phyloP scores from a whole-genome alignment of 2,329 filamentous ascomycete species.

The Raffaelea albimanens region DNA sequence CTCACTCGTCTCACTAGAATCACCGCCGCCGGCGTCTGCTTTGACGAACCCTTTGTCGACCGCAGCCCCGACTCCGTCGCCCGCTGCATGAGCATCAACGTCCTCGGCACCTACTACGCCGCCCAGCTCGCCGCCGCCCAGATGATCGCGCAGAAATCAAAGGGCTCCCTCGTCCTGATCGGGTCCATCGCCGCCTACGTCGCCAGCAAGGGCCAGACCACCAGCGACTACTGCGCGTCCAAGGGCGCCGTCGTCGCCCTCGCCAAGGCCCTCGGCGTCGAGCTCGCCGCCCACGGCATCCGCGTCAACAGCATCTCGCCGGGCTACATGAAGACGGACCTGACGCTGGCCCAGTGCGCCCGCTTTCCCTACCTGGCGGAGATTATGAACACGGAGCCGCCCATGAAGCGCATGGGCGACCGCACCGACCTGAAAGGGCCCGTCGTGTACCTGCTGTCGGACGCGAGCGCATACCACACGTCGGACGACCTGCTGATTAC shows the following conservation, averaged over 20 bases:
- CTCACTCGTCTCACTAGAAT: neutral
- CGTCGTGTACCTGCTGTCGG: conserved; percentile 4
- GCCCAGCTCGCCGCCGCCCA: conserved; percentile 5
- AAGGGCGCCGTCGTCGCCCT: conserved; percentile 59
- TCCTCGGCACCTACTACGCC: conserved; percentile 3
- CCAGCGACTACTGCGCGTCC: conserved; percentile 23
- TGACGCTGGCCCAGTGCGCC: conserved; percentile 6
- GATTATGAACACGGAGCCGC: conserved; percentile 1
- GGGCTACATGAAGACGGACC: conserved; percentile 24
- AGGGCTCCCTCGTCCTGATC: conserved; percentile 4
- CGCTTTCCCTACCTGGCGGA: conserved; percentile 1
- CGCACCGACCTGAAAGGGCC: conserved; percentile 5
- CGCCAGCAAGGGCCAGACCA: conserved; percentile 2
- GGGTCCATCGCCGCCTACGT: conserved; percentile 2
- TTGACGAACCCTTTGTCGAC: conserved; percentile 5
- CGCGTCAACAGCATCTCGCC: conserved; percentile 62
- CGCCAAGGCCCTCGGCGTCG: conserved; percentile 58
- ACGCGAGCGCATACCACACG: conserved; percentile 5
- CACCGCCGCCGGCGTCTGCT: neutral
- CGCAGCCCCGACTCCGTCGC: neutral
- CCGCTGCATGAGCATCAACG: conserved; percentile 3
- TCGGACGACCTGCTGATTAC: conserved; percentile 3
- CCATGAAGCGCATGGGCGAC: conserved; percentile 7
- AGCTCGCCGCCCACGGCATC: conserved; percentile 56
- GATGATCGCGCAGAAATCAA: neutral